Evolutionary conservation across 2,329 filamentous ascomycete species (phyloP), one percentile per base, ranked within the genome.

Genomic region (Arthrobotrys musiformis): DNA sequence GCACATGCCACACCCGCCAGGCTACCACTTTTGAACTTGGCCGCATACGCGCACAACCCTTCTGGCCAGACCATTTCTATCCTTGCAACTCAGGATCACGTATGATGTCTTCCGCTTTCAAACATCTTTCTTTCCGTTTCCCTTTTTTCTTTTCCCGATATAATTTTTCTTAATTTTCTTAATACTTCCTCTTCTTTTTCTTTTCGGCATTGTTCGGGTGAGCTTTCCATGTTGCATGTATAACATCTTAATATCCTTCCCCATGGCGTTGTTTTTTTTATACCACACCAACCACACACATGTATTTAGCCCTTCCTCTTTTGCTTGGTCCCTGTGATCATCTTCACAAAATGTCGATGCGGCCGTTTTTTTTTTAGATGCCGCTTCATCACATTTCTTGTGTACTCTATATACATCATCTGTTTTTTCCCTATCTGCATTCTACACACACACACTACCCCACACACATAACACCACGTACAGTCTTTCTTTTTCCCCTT

Each of bases 171-270:
- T 68, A 52, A 48, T 54, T 68, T 35, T 17, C 40, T 60, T 68
- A 62, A 54, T 54, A 54, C 19, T 50, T 75, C n/a, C n/a, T 69
- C 35, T 69, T 37, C 24, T 22, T 58, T 58, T 35, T 48, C 26
- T 42, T 42, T 76, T 64, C 56, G 19, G 44, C 46, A 40, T 67
- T 77, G 50, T 61, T 52, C 13, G 30, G 73, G 73, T 13, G 73
- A 60, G 64, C 42, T 61, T 66, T 22, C 37, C 17, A 64, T 44
- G n/a, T 4, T 56, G 28, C 52, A 62, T 77, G 63, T 75, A 63
- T 33, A 64, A 64, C 63, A 76, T 69, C 61, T 48, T 70, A 66
- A 77, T 77, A 70, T 66, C 61, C 33, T 70, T 66, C 37, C 13
- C 17, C 9, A 24, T 28, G 22, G 28, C 44, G 24, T 52, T 62